phyloP scores from a whole-genome alignment of 2,329 filamentous ascomycete genomes.

The Aspergillus novoparasiticus region DNA sequence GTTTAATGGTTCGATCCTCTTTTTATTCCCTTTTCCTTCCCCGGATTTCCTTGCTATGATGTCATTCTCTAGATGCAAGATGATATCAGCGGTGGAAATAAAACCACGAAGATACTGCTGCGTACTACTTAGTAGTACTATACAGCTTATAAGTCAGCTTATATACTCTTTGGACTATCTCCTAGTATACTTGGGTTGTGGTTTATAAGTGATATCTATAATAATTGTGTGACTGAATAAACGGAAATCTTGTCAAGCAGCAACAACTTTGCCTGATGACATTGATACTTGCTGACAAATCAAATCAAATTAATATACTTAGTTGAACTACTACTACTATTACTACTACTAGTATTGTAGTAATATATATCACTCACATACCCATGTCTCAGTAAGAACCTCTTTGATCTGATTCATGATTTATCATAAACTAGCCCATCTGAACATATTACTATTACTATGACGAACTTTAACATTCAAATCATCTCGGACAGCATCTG shows the following conservation, averaged over 20 bases:
- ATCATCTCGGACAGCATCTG: constrained; percentile 83
- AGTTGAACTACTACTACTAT: no score
- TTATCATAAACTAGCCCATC: neutral
- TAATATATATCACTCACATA: no score
- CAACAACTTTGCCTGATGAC: no score
- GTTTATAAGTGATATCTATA: no score
- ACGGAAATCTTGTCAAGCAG: no score
- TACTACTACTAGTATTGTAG: no score
- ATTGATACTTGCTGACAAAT: neutral
- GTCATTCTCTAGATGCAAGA: neutral
- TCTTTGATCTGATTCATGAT: no score
- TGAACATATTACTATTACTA: constrained; percentile 35
- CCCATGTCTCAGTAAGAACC: no score
- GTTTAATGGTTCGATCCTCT: no score
- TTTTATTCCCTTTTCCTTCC: neutral
- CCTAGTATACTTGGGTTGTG: neutral
- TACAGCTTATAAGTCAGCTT: neutral
- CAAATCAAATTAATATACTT: neutral
- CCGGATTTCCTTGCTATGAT: constrained; percentile 1
- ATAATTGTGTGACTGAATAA: no score
- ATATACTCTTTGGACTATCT: neutral
- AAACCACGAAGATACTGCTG: neutral
- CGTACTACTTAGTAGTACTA: neutral
- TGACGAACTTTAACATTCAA: constrained; percentile 76
- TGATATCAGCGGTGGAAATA: neutral